phyloP scores from a whole-genome alignment of 176 grass and related monocot species.

The Canna indica region DNA sequence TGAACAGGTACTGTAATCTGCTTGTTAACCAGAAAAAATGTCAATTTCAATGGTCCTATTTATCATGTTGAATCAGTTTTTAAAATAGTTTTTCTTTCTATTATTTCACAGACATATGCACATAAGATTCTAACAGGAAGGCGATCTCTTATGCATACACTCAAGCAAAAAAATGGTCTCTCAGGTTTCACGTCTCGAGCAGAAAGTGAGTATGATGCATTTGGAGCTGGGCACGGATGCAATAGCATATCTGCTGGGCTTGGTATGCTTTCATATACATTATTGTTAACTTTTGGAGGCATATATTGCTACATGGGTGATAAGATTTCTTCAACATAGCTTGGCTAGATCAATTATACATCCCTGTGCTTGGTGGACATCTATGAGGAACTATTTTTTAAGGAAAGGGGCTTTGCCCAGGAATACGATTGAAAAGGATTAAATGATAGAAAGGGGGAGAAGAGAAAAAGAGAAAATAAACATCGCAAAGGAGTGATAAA shows the following conservation, averaged over 20 bases:
- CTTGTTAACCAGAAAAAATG: background rate
- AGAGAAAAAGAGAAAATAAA: too few species aligned
- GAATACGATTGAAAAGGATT: too few species aligned
- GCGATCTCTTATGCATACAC: conserved; percentile 47
- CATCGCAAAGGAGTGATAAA: too few species aligned
- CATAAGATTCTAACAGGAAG: conserved; percentile 86
- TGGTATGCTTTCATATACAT: conserved; percentile 20
- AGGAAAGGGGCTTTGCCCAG: too few species aligned
- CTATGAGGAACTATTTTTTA: background rate
- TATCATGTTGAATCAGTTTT: background rate
- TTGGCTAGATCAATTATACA: background rate
- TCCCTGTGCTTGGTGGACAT: background rate
- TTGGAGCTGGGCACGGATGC: conserved; percentile 73
- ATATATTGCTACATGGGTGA: background rate
- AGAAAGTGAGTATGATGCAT: conserved; percentile 68
- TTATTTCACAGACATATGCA: conserved; percentile 47
- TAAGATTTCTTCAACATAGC: background rate
- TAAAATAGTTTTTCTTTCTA: conserved; percentile 7
- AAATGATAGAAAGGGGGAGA: too few species aligned
- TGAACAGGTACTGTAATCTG: conserved; percentile 29
- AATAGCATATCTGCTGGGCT: conserved; percentile 71
- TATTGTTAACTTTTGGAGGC: background rate
- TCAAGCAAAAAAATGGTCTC: conserved; percentile 51
- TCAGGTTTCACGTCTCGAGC: conserved; percentile 66
- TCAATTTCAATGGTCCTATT: background rate